These are phyloP conservation scores for Trichoderma aggressivum DNA, from an alignment of 2,329 filamentous ascomycete genomes.

Conservation along the genomic window DNA sequence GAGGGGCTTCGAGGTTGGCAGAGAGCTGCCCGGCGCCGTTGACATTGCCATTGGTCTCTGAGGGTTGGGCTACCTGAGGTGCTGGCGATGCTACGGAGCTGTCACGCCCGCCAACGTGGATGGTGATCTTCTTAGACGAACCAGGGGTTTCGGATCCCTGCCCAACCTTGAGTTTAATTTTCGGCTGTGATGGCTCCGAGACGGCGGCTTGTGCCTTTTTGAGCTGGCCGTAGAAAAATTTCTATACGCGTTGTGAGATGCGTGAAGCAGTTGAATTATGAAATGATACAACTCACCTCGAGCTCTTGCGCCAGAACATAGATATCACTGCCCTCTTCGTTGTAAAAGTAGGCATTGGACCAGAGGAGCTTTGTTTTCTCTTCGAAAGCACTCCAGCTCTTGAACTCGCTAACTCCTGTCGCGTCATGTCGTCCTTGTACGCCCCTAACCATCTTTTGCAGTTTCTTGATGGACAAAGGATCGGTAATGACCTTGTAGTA, in stretches of 20 bases:
- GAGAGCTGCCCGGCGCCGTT: slow-evolving; percentile 17
- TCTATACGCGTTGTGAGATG: slow-evolving; percentile 43
- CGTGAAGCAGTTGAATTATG: not conserved
- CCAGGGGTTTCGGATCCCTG: slow-evolving; percentile 43
- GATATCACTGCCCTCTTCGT: slow-evolving; percentile 87
- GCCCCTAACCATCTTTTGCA: slow-evolving; percentile 75
- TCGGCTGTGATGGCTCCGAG: slow-evolving; percentile 67
- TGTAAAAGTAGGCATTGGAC: slow-evolving; percentile 85
- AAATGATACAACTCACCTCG: slow-evolving; percentile 52
- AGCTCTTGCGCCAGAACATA: slow-evolving; percentile 73
- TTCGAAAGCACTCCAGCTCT: slow-evolving; percentile 78
- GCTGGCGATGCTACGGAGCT: slow-evolving; percentile 51
- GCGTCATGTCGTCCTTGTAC: slow-evolving; percentile 64
- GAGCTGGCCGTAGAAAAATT: slow-evolving; percentile 65
- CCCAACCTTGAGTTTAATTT: slow-evolving; percentile 76
- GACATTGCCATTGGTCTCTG: slow-evolving; percentile 23
- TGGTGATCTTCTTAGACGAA: slow-evolving; percentile 63
- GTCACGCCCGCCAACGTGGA: slow-evolving; percentile 62
- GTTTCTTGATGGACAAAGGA: slow-evolving; percentile 71
- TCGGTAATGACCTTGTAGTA: slow-evolving; percentile 83
- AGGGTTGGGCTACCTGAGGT: slow-evolving; percentile 35
- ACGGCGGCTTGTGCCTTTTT: slow-evolving; percentile 70
- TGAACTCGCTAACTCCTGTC: slow-evolving; percentile 66
- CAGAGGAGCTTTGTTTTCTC: slow-evolving; percentile 78
- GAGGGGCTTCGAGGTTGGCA: slow-evolving; percentile 35